A percentile compares a stretch with the other conserved stretches of the same genome.
These are phyloP conservation scores for Arachnopeziza araneosa DNA, from an alignment of 2,329 filamentous ascomycete species.

Conservation along the genomic window DNA sequence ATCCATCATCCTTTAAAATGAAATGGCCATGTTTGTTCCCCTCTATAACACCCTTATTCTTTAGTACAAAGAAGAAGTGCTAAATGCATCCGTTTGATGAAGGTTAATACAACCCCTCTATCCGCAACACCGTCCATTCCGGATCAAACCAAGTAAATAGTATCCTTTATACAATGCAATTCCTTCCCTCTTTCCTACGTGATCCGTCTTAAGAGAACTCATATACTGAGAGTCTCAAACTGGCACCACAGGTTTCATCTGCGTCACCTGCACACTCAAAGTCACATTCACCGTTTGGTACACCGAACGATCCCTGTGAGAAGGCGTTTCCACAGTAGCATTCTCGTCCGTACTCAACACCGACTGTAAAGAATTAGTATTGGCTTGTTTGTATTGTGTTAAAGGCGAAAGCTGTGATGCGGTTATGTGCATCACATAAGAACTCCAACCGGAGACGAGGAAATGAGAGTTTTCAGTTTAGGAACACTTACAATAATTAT, in stretches of 20 bases:
- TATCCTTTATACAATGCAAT: background rate
- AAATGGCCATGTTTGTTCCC: too few relatives aligned
- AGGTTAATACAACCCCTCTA: too few relatives aligned
- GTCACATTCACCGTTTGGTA: conserved; percentile 8
- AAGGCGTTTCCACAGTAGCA: conserved; percentile 32
- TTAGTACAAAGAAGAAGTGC: too few relatives aligned
- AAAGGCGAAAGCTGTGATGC: too few relatives aligned
- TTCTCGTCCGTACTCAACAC: conserved; percentile 34
- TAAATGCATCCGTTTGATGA: too few relatives aligned
- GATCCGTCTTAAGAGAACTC: background rate
- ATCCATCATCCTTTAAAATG: too few relatives aligned
- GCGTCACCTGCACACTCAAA: background rate
- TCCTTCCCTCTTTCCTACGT: background rate
- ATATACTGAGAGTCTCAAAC: background rate
- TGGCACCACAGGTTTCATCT: background rate
- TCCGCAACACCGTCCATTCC: background rate
- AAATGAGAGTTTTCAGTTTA: too few relatives aligned
- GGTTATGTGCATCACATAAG: too few relatives aligned
- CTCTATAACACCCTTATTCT: too few relatives aligned
- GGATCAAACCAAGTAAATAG: background rate
- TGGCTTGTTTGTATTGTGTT: too few relatives aligned
- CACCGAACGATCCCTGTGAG: conserved; percentile 16
- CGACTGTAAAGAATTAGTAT: background rate
- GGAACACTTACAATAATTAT: conserved; percentile 28
- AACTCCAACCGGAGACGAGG: too few relatives aligned